phyloP scores from a whole-genome alignment of 805 yeast species.

The Lachancea nothofagi region DNA sequence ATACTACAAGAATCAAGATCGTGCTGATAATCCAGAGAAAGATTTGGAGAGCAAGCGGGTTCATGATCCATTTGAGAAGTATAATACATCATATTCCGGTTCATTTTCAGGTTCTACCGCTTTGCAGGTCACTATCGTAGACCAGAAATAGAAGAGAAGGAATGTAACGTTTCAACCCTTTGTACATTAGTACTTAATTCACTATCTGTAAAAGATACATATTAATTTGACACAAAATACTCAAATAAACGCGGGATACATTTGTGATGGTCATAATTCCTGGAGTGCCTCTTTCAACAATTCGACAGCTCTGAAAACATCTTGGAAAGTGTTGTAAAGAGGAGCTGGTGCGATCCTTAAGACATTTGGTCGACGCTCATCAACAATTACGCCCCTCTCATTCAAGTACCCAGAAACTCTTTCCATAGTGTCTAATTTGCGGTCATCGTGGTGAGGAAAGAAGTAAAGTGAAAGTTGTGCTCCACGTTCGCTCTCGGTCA shows the following conservation, averaged over 20 bases:
- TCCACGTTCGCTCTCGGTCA: constrained; percentile 54
- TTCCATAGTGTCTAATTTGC: constrained; percentile 52
- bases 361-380: constrained; percentile 88
- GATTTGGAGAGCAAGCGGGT: constrained; percentile 47
- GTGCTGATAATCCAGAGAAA: constrained; percentile 52
- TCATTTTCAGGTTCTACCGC: constrained; percentile 53
- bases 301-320: constrained; percentile 45
- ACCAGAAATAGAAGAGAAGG: background rate
- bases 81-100: constrained; percentile 50
- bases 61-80: constrained; percentile 55
- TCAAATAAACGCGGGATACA: background rate
- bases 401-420: constrained; percentile 45
- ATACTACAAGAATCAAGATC: constrained; percentile 39
- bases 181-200: background rate
- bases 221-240: too few species aligned
- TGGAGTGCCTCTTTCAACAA: constrained; percentile 41
- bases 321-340: constrained; percentile 69
- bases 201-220: too few species aligned
- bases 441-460: constrained; percentile 40
- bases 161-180: too few species aligned
- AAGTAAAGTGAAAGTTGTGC: constrained; percentile 78
- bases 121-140: constrained; percentile 16
- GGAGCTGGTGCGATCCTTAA: constrained; percentile 85
- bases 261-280: background rate
- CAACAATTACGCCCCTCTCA: constrained; percentile 64